These are phyloP conservation scores for Seminavis robusta DNA, from an alignment of 108 stramenopile species.

Conservation along the genomic window DNA sequence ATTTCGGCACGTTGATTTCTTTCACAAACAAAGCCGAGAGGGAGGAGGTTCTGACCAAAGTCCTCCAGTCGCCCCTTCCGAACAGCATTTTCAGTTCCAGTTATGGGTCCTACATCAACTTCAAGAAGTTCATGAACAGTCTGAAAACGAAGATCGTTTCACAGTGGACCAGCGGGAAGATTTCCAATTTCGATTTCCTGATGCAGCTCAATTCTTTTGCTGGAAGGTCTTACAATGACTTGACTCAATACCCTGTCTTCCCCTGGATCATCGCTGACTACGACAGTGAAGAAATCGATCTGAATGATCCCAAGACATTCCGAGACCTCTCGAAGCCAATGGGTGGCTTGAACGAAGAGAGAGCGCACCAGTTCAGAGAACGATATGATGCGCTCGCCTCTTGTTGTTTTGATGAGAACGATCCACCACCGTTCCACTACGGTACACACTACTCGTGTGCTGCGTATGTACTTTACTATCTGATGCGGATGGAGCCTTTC, in stretches of 20 bases:
- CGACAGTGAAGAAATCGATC: conserved; percentile 88
- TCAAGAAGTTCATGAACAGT: conserved; percentile 85
- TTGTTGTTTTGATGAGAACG: conserved; percentile 70
- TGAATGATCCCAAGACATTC: conserved; percentile 84
- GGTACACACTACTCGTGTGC: conserved; percentile 97
- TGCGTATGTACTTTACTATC: conserved; percentile 94
- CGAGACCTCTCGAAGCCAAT: conserved; percentile 96
- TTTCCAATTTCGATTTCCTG: conserved; percentile 98
- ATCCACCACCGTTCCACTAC: conserved; percentile 95
- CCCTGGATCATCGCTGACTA: conserved; percentile 99
- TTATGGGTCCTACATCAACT: conserved; percentile 72
- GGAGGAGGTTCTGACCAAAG: conserved; percentile 76
- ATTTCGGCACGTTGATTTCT: conserved; percentile 73
- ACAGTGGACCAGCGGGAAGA: conserved; percentile 84
- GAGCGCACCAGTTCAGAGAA: conserved; percentile 88
- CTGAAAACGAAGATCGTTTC: conserved; percentile 75
- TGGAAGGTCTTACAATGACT: conserved; percentile 94
- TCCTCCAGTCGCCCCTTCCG: conserved; percentile 69
- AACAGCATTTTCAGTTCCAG: conserved; percentile 73
- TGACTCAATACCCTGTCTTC: conserved; percentile 98
- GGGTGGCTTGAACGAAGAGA: conserved; percentile 82
- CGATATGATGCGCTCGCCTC: conserved; percentile 86
- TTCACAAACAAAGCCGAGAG: conserved; percentile 61
- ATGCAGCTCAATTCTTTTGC: conserved; percentile 97
- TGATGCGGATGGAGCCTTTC: conserved; percentile 96